Conservation (phyloP, 2,329 filamentous ascomycete species). For the Biscogniauxia sp. region DNA sequence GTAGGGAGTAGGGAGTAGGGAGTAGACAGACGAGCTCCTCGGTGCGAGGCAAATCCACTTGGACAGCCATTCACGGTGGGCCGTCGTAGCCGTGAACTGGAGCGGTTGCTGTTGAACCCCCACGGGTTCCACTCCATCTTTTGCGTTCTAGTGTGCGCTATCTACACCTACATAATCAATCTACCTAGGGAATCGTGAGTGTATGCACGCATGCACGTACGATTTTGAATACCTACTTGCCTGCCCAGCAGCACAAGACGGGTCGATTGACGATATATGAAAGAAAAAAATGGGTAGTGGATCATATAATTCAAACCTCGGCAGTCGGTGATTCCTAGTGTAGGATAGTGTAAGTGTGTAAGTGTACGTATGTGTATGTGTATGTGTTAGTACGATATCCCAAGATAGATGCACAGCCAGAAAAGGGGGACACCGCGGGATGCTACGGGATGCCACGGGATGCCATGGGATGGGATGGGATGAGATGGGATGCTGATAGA, state of each 20-base stretch:
- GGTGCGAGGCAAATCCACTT: constrained; percentile 6
- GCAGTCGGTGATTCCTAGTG: neutral
- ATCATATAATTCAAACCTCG: neutral
- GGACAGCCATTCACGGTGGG: constrained; percentile 11
- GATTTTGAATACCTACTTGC: neutral
- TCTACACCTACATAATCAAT: constrained; percentile 9
- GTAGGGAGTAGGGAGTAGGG: no score
- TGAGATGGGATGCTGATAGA: no score
- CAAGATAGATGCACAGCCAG: no score
- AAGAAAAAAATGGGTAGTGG: neutral
- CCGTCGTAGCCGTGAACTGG: constrained; percentile 21
- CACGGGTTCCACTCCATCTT: constrained; percentile 27
- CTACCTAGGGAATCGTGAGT: neutral
- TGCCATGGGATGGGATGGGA: no score
- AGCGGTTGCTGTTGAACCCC: constrained; percentile 28
- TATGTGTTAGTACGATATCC: no score
- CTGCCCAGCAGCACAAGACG: neutral
- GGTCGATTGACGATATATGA: no score
- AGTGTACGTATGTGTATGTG: no score
- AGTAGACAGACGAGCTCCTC: neutral
- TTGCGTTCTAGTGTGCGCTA: neutral
- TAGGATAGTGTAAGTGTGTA: no score
- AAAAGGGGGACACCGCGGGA: no score
- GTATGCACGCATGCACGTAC: neutral
- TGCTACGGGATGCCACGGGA: no score